These are phyloP conservation scores for Beauveria rudraprayagi DNA, from an alignment of 2,329 filamentous ascomycete species.

Conservation along the genomic window DNA sequence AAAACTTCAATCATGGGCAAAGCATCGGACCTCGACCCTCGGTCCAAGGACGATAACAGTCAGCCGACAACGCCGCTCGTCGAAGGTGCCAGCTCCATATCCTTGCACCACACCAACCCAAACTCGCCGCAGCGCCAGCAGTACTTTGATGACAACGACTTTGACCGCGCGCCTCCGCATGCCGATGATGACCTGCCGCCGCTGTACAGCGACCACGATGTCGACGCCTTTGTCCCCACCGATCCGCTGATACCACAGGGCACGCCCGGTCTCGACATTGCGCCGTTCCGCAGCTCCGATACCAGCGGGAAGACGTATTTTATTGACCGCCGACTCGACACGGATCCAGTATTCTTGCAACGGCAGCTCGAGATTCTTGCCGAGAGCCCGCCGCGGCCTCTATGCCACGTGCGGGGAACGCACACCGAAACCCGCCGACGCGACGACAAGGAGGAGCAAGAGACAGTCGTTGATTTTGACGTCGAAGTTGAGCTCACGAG, in stretches of 20 bases:
- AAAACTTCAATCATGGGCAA: slow-evolving; percentile 19
- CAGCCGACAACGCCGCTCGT: slow-evolving; percentile 16
- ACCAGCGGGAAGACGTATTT: slow-evolving; percentile 32
- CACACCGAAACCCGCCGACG: slow-evolving; percentile 39
- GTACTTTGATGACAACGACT: slow-evolving; percentile 32
- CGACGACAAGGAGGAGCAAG: slow-evolving; percentile 38
- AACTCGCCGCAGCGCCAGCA: slow-evolving; percentile 17
- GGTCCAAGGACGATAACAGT: slow-evolving; percentile 9
- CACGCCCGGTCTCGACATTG: slow-evolving; percentile 15
- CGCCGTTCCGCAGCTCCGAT: slow-evolving; percentile 23
- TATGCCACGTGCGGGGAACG: slow-evolving; percentile 43
- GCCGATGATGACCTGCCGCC: slow-evolving; percentile 35
- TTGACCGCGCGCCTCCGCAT: slow-evolving; percentile 22
- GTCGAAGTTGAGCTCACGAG: slow-evolving; percentile 51
- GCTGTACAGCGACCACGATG: slow-evolving; percentile 33
- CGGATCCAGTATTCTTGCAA: slow-evolving; percentile 35
- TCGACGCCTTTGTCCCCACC: slow-evolving; percentile 12
- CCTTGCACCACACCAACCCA: slow-evolving; percentile 17
- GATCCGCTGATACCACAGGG: slow-evolving; percentile 20
- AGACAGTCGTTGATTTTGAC: slow-evolving; percentile 50
- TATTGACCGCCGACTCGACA: slow-evolving; percentile 37
- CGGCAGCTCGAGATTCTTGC: slow-evolving; percentile 36
- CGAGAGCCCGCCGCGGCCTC: slow-evolving; percentile 42
- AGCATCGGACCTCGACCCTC: slow-evolving; percentile 13
- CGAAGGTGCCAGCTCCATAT: slow-evolving; percentile 22